Evolutionary conservation across 2,329 filamentous ascomycete species (phyloP), one percentile per base, ranked within the genome.

Genomic region (Stagonosporopsis cucurbitacearum): DNA sequence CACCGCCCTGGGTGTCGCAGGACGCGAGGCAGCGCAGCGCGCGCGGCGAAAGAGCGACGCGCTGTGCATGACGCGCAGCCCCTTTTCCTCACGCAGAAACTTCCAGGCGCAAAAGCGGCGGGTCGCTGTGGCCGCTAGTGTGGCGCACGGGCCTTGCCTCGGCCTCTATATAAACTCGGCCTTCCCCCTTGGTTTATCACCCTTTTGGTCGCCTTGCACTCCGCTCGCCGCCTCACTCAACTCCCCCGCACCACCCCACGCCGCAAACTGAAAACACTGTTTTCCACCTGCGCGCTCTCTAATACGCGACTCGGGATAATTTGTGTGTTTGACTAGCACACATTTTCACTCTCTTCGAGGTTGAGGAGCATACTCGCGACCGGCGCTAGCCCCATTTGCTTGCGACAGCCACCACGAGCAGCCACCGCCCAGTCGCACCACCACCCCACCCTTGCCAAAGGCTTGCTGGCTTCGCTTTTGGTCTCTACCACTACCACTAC

Each of bases 381-480:
- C 63, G 65, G 63, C 68, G 59, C 71, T 72, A 72, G 68, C 66
- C 65, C 36, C 41, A 57, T 70, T 62, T 64, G 66, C 60, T 55
- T 59, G 57, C 62, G 51, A 65, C 58, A 69, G 67, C 64, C 65
- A 61, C 44, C 49, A 47, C 65, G 51, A 68, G 64, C 65, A 70
- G 69, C 66, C 65, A 63, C 61, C 46, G 40, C 46, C 43, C 57
- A 62, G 62, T 66, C 64, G 69, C 70, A 61, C 51, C 59, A 50
- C 39, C 56, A 52, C 58, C 59, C 54, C 26, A 58, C 59, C 52
- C 52, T 55, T 60, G 66, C 69, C 73, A 75, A 77, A 74, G 73
- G 75, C 74, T 74, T 73, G 73, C 75, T 75, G 75, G 75, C 70
- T 71, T 76, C 71, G 74, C 71, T 72, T 75, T 76, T 75, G 72